Evolutionary conservation across 768 basidiomycete genomes (phyloP).

Genomic region (Roridomyces roridus): DNA sequence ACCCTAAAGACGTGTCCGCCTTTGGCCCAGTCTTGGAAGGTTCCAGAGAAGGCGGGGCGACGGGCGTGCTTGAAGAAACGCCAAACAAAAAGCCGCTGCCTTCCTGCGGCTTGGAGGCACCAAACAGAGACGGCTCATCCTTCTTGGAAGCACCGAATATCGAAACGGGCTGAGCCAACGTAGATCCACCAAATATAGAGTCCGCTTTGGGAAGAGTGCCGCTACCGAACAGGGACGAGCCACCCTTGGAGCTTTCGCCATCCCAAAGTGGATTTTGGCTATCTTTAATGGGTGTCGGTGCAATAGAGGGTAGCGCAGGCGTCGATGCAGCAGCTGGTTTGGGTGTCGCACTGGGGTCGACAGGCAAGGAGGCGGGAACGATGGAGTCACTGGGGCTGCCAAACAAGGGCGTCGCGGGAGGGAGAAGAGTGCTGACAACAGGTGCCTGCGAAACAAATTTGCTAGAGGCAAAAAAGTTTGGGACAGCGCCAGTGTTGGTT

Average conservation of each 20-base stretch:
- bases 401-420: conserved; percentile 21
- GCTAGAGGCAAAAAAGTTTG: conserved; percentile 71
- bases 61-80: background rate
- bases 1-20: conserved; percentile 11
- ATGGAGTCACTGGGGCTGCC: conserved; percentile 30
- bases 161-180: background rate
- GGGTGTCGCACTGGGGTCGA: conserved; percentile 15
- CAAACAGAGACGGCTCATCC: conserved; percentile 17
- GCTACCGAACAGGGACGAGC: conserved; percentile 15
- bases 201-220: background rate
- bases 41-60: background rate
- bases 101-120: conserved; percentile 12
- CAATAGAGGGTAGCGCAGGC: conserved; percentile 19
- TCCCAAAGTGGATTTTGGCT: conserved; percentile 52
- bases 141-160: conserved; percentile 15
- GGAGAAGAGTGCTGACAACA: conserved; percentile 5
- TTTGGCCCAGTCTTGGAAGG: conserved; percentile 8
- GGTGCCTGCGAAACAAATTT: conserved; percentile 49
- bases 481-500: conserved; percentile 37
- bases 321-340: conserved; percentile 18
- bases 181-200: conserved; percentile 10
- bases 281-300: conserved; percentile 41
- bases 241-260: conserved; percentile 34
- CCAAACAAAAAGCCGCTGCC: conserved; percentile 20
- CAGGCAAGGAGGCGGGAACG: conserved; percentile 21